Evolutionary conservation across 148 eudicot species (phyloP).

Genomic region (Chenopodium berlandieri): DNA sequence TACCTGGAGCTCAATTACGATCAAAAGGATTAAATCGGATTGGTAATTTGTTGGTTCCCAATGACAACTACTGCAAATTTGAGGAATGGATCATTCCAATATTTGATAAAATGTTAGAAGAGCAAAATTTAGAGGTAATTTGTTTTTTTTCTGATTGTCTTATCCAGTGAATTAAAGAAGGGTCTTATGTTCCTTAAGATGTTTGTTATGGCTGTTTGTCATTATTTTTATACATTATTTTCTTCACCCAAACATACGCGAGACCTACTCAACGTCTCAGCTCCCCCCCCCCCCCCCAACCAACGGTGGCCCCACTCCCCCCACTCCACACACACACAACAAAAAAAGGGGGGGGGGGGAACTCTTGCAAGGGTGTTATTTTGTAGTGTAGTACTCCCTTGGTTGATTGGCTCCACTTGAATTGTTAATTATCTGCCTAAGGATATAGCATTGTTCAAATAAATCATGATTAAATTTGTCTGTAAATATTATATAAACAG

Average conservation of each 20-base stretch:
- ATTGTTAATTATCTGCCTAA: background rate
- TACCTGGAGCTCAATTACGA: conserved; percentile 73
- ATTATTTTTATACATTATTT: background rate
- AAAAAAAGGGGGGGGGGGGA: background rate
- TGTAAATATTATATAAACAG: background rate
- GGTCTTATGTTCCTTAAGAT: background rate
- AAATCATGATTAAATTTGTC: background rate
- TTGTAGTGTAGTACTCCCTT: too few species aligned
- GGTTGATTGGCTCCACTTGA: background rate
- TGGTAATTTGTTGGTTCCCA: conserved; percentile 91
- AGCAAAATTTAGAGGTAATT: conserved; percentile 67
- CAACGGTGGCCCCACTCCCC: too few species aligned
- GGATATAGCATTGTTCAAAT: background rate
- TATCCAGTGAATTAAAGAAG: background rate
- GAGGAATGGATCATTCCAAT: conserved; percentile 95
- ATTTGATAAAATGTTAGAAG: conserved; percentile 85
- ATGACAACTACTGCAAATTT: conserved; percentile 95
- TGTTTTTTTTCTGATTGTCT: background rate
- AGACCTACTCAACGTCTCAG: background rate
- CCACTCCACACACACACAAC: too few species aligned
- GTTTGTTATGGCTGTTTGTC: background rate
- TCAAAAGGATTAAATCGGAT: conserved; percentile 82
- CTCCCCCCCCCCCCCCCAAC: too few species aligned
- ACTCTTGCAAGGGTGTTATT: background rate
- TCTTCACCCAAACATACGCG: background rate